Evolutionary conservation across 495 filamentous ascomycete species (phyloP).

Genomic region (Immersiella caudata): DNA sequence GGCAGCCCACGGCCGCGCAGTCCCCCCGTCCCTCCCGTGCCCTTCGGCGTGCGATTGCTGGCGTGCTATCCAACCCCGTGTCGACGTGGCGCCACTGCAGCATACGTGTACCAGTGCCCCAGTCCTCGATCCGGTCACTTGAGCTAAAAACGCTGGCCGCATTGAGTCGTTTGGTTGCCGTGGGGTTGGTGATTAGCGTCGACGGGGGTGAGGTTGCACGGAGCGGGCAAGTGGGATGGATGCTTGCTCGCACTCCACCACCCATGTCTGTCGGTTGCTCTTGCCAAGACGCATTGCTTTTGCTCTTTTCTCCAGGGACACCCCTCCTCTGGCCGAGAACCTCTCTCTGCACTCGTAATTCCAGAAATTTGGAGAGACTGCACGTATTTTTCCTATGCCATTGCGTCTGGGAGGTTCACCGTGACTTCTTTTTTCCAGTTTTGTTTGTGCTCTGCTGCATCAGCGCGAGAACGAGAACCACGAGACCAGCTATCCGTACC

Average conservation of each 20-base stretch:
- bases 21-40: slow-evolving; percentile 20
- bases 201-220: slow-evolving; percentile 17
- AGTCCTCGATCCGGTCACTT: slow-evolving; percentile 29
- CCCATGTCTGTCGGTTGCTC: slow-evolving; percentile 18
- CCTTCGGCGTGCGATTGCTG: slow-evolving; percentile 24
- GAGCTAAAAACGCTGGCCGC: slow-evolving; percentile 44
- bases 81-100: slow-evolving; percentile 58
- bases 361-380: slow-evolving; percentile 9
- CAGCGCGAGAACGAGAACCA: slow-evolving; percentile 11
- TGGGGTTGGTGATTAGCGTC: slow-evolving; percentile 34
- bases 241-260: slow-evolving; percentile 8
- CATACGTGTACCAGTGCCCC: slow-evolving; percentile 41
- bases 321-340: slow-evolving; percentile 20
- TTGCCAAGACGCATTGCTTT: slow-evolving; percentile 31
- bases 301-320: slow-evolving; percentile 28
- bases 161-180: slow-evolving; percentile 25
- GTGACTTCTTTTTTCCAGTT: slow-evolving; percentile 6
- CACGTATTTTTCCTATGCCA: slow-evolving; percentile 16
- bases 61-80: slow-evolving; percentile 43
- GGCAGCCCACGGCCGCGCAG: slow-evolving; percentile 18
- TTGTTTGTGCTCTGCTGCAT: slow-evolving; percentile 19
- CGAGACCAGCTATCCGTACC: slow-evolving; percentile 11
- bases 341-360: slow-evolving; percentile 23
- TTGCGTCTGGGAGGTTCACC: slow-evolving; percentile 14
- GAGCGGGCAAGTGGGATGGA: slow-evolving; percentile 22